Evolutionary conservation across 306 rosid genomes (phyloP).

Genomic region (Hylodesmum podocarpum): DNA sequence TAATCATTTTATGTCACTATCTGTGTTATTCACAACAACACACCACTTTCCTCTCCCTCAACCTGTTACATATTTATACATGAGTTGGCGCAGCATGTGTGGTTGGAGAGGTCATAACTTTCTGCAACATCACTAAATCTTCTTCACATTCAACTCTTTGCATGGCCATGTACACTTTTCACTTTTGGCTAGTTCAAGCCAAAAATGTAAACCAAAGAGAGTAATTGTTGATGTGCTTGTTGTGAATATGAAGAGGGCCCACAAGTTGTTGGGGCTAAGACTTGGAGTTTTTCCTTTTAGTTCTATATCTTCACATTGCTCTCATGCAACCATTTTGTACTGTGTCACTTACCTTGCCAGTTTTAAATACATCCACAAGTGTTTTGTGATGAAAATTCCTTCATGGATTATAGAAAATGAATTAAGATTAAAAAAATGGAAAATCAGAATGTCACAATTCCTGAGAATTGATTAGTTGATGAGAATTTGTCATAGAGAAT

Average conservation of each 20-base stretch:
- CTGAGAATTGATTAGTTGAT: too few species aligned
- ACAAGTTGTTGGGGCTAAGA: constrained; percentile 45
- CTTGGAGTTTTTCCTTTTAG: constrained; percentile 23
- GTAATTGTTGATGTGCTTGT: constrained; percentile 46
- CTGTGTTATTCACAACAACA: neutral
- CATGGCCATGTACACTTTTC: constrained; percentile 8
- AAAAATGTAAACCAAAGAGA: constrained; percentile 36
- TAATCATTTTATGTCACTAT: neutral
- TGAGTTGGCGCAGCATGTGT: neutral
- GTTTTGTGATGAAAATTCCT: too few species aligned
- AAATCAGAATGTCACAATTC: too few species aligned
- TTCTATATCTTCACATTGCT: constrained; percentile 28
- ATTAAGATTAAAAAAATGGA: too few species aligned
- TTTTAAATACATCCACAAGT: constrained; percentile 35
- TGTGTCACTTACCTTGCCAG: constrained; percentile 30
- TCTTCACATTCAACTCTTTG: constrained; percentile 28
- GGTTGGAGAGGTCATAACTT: neutral
- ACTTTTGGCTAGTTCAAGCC: neutral
- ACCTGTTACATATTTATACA: neutral
- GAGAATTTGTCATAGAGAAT: too few species aligned
- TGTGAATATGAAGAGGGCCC: constrained; percentile 39
- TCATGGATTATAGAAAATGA: too few species aligned
- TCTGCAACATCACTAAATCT: constrained; percentile 24
- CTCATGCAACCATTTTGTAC: constrained; percentile 38
- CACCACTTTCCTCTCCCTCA: neutral